Evolutionary conservation across 495 filamentous ascomycete genomes (phyloP).

Genomic region (Neurospora sp.): DNA sequence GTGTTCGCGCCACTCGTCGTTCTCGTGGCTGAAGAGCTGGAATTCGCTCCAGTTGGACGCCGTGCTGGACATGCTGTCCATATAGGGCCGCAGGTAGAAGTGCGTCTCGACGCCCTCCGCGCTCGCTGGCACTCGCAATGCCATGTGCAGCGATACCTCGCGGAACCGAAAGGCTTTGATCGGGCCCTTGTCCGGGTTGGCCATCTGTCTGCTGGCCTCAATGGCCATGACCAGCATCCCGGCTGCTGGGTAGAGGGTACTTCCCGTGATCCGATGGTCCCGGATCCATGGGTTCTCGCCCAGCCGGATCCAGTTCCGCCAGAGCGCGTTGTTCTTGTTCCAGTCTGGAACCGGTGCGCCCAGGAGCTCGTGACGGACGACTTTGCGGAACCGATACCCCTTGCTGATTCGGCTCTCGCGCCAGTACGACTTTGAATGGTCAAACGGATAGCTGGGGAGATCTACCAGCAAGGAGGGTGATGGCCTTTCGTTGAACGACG

Average conservation of each 20-base stretch:
- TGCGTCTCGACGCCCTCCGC: conserved; percentile 25
- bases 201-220: conserved; percentile 34
- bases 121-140: conserved; percentile 22
- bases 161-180: conserved; percentile 5
- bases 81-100: conserved; percentile 15
- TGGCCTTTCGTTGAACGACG: not conserved
- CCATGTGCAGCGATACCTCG: conserved; percentile 17
- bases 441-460: conserved; percentile 29
- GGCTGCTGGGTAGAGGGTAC: conserved; percentile 37
- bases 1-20: not conserved
- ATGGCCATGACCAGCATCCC: conserved; percentile 38
- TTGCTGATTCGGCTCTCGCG: conserved; percentile 29
- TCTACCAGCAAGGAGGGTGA: conserved; percentile 8
- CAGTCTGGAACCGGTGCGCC: conserved; percentile 28
- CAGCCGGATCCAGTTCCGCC: conserved; percentile 35
- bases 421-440: conserved; percentile 31
- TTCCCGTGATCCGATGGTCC: conserved; percentile 27
- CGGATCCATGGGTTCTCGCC: conserved; percentile 34
- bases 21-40: not conserved
- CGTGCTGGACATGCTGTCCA: not conserved
- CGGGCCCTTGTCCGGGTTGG: conserved; percentile 1
- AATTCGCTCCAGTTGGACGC: not conserved
- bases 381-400: conserved; percentile 30
- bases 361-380: conserved; percentile 35
- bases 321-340: conserved; percentile 27